These are phyloP conservation scores for Flueggea neowawraea DNA, from an alignment of 441 rosid genomes.

Conservation along the genomic window DNA sequence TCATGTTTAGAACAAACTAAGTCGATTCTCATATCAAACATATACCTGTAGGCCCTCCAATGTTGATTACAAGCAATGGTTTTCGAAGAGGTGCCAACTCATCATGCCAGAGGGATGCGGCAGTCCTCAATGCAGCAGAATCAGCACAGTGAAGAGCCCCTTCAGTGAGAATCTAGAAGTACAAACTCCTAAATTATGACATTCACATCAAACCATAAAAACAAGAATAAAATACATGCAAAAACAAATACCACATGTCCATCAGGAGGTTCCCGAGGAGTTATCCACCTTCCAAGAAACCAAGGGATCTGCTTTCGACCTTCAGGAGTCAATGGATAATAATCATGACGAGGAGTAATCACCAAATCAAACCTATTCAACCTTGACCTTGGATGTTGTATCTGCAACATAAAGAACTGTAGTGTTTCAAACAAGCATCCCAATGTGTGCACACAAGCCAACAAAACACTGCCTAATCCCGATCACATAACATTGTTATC, in stretches of 20 bases:
- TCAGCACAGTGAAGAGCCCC: slow-evolving; percentile 89
- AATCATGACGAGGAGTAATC: slow-evolving; percentile 85
- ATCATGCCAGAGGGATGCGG: slow-evolving; percentile 80
- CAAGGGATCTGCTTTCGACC: slow-evolving; percentile 76
- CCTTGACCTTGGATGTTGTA: slow-evolving; percentile 85
- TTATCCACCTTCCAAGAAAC: slow-evolving; percentile 78
- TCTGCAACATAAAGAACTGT: slow-evolving; percentile 28
- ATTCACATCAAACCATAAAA: slow-evolving; percentile 1
- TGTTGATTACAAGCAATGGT: slow-evolving; percentile 82
- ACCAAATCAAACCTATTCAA: slow-evolving; percentile 90
- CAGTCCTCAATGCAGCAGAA: slow-evolving; percentile 56
- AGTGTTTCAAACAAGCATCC: too few relatives aligned
- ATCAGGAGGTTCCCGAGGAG: slow-evolving; percentile 78
- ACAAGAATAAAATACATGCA: background rate
- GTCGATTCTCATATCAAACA: background rate
- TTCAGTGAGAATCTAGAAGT: slow-evolving; percentile 65
- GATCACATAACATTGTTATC: too few relatives aligned
- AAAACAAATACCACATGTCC: slow-evolving; percentile 59
- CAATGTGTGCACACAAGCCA: too few relatives aligned
- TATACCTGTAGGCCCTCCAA: slow-evolving; percentile 88
- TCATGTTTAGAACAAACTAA: too few relatives aligned
- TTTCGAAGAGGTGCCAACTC: slow-evolving; percentile 67
- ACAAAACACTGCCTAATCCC: too few relatives aligned
- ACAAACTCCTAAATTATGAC: slow-evolving; percentile 19
- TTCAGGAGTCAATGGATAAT: slow-evolving; percentile 73